Percentiles rank a stretch among this genome's conserved stretches.
Evolutionary conservation across 2,329 filamentous ascomycete genomes (phyloP).

Genomic region (Pezicula neosporulosa): DNA sequence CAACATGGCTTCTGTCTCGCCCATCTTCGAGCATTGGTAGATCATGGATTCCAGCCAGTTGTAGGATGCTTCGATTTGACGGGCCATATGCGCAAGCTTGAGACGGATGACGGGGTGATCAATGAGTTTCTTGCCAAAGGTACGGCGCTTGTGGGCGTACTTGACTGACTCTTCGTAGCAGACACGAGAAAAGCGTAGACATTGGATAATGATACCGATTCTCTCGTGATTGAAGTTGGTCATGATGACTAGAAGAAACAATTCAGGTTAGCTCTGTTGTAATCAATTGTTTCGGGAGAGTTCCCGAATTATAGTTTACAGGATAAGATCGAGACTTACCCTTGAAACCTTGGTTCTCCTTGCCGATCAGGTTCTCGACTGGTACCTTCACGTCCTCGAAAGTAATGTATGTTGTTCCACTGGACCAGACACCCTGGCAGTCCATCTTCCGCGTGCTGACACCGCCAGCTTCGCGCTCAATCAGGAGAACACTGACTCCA

Average conservation of each 20-base stretch:
- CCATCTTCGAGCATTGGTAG: conserved; percentile 91
- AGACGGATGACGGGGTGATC: conserved; percentile 96
- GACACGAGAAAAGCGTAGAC: conserved; percentile 88
- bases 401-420: conserved; percentile 93
- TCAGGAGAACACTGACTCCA: conserved; percentile 84
- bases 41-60: conserved; percentile 95
- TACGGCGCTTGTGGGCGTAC: conserved; percentile 95
- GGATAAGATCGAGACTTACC: conserved; percentile 35
- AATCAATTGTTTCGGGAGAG: not conserved
- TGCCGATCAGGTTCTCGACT: conserved; percentile 97
- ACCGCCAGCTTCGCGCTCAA: conserved; percentile 80
- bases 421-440: conserved; percentile 95
- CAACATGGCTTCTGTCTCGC: conserved; percentile 92
- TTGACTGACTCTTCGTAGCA: conserved; percentile 97
- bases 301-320: not conserved
- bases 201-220: conserved; percentile 98
- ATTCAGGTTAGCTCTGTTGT: conserved; percentile 6
- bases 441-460: conserved; percentile 95
- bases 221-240: conserved; percentile 99
- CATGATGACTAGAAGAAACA: conserved; percentile 71
- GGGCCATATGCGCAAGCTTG: conserved; percentile 97
- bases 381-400: conserved; percentile 99
- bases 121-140: conserved; percentile 94
- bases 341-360: conserved; percentile 97
- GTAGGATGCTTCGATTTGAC: conserved; percentile 96